A percentile compares a stretch with the other conserved stretches of the same genome.
These are phyloP conservation scores for Globisporangium emineosum DNA, from an alignment of 352 stramenopile genomes.

Conservation along the genomic window DNA sequence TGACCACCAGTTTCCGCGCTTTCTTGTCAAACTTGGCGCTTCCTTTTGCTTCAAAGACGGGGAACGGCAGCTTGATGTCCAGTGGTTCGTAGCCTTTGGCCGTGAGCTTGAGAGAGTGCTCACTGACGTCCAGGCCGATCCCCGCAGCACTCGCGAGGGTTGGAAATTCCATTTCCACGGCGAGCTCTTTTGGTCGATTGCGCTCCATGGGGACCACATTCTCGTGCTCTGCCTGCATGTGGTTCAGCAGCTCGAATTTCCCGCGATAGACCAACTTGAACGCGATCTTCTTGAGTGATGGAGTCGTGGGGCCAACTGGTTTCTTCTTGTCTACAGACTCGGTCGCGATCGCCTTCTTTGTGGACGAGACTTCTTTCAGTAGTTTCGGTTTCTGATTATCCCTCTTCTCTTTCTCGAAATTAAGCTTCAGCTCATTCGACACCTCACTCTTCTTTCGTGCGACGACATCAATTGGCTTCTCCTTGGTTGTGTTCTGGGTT, in stretches of 20 bases:
- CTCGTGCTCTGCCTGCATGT: conserved; percentile 55
- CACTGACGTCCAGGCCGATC: conserved; percentile 70
- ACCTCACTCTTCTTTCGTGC: conserved; percentile 7
- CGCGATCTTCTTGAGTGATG: conserved; percentile 40
- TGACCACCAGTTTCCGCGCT: conserved; percentile 64
- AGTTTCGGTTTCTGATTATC: not conserved
- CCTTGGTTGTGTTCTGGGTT: not conserved
- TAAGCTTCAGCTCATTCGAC: conserved; percentile 1
- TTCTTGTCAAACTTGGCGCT: conserved; percentile 85
- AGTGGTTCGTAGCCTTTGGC: conserved; percentile 50
- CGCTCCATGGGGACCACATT: conserved; percentile 31
- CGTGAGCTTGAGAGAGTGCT: conserved; percentile 36
- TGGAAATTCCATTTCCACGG: conserved; percentile 68
- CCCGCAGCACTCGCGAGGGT: conserved; percentile 45
- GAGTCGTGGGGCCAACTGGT: not conserved
- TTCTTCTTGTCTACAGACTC: not conserved
- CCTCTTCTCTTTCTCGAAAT: not conserved
- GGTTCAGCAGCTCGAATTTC: conserved; percentile 67
- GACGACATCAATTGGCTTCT: conserved; percentile 16
- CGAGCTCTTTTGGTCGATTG: conserved; percentile 56
- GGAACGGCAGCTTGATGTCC: conserved; percentile 62
- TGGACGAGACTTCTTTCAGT: conserved; percentile 20
- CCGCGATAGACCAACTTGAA: conserved; percentile 65
- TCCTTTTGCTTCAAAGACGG: conserved; percentile 74
- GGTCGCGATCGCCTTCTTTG: not conserved